Base-by-base conservation (phyloP, 768 basidiomycete species). In the Strobilomyces dryophilus region DNA sequence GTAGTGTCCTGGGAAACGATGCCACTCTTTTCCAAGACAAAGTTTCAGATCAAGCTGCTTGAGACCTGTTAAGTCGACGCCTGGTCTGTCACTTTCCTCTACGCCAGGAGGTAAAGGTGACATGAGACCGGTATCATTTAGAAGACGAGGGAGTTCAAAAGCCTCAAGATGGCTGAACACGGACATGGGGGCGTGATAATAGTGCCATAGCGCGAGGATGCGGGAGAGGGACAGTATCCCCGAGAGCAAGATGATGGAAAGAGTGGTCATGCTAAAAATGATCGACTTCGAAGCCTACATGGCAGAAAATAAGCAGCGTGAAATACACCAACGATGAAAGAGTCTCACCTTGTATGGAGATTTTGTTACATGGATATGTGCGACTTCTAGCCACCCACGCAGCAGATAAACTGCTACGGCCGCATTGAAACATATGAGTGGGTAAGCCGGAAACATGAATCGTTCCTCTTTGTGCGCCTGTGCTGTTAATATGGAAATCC, bases 381-480 rank as follows among this genome's bases (percentile, higher is more conserved):
- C 69, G 17, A 73, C 76, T 74, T 98, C 95, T 56, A 91, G 68
- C 91, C 88, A 93, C 12, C 93, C 94, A 53, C 93, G 81, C 14
- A 89, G 61, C 40, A 99, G 76, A 67, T 90, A 98, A 11, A 95
- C 58, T 12, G 85, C 78, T n/a, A 94, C 85, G 5, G 92, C 91
- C 1, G 94, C 95, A 64, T 98, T 98, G 73, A 98, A 92, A 65
- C 92, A 92, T 44, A 98, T 71, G 31, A 98, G 69, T 2, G 92
- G 89, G 67, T 95, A 98, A 2, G 82, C 87, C 1, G 97, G 95
- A 70, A 86, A 98, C 84, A 98, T 89, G 74, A 99, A 99, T n/a
- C 97, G 79, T 66, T 99, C 97, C 71, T 99, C 97, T 72, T 99
- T 99, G 72, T 99, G 97, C 1, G 87, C 74, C 71, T 98, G 95